Evolutionary conservation across 108 stramenopile species (phyloP).

Genomic region (Parietichytrium sp.): DNA sequence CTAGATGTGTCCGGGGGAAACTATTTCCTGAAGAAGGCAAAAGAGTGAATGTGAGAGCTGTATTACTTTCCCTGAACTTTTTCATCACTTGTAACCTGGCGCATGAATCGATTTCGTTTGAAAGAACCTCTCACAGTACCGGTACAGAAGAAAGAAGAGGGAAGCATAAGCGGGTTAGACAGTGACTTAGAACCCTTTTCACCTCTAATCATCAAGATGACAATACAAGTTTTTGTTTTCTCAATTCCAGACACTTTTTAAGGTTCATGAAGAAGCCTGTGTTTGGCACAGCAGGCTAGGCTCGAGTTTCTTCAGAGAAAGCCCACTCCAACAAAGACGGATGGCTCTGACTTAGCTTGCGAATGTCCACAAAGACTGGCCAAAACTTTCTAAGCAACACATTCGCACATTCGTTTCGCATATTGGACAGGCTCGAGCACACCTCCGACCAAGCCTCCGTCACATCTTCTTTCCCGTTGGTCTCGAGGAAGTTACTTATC

Average conservation of each 20-base stretch:
- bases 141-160: background rate
- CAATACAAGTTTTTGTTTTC: background rate
- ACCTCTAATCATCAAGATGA: background rate
- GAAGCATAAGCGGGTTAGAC: background rate
- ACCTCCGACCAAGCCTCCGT: no score
- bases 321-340: no score
- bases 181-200: background rate
- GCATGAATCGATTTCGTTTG: background rate
- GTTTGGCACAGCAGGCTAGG: background rate
- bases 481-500: no score
- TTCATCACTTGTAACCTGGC: background rate
- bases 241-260: background rate
- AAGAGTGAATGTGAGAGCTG: background rate
- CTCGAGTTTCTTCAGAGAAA: no score
- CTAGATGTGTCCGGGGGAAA: conserved; percentile 22
- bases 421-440: no score
- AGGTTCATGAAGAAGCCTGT: no score
- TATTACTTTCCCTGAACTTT: background rate
- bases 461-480: no score
- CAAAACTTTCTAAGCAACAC: no score
- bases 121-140: background rate
- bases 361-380: no score
- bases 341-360: no score
- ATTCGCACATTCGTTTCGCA: no score
- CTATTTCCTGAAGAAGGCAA: conserved; percentile 24